Percentiles rank a stretch among this genome's conserved stretches.
Evolutionary conservation across 1,284 basidiomycete species (phyloP).

Genomic region (Moesziomyces sp.): DNA sequence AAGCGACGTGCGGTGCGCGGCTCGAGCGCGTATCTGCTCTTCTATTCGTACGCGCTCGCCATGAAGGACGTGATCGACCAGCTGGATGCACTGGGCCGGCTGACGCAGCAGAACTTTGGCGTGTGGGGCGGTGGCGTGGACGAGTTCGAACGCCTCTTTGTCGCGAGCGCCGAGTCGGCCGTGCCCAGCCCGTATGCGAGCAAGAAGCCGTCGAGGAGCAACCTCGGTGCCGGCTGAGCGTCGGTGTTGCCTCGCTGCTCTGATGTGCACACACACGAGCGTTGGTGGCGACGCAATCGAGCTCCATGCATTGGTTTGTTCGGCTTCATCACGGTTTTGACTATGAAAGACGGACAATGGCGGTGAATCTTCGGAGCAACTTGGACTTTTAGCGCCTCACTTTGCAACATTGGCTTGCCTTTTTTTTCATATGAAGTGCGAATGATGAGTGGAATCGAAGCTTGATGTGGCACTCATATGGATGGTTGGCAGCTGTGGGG

Average conservation of each 20-base stretch:
- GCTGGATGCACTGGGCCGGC: constrained; percentile 45
- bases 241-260: not conserved
- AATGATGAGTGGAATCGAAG: too few species aligned
- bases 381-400: too few species aligned
- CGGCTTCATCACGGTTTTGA: too few species aligned
- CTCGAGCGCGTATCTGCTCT: constrained; percentile 82
- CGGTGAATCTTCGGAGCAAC: too few species aligned
- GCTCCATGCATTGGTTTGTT: too few species aligned
- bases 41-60: constrained; percentile 90
- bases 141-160: constrained; percentile 57
- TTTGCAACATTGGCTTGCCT: too few species aligned
- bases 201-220: constrained; percentile 20
- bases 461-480: too few species aligned
- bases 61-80: constrained; percentile 72
- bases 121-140: constrained; percentile 55
- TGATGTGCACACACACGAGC: too few species aligned
- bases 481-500: too few species aligned
- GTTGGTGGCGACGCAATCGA: too few species aligned
- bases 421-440: too few species aligned
- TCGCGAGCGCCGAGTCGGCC: constrained; percentile 18
- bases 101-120: constrained; percentile 59
- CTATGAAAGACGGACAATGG: too few species aligned
- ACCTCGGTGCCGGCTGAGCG: constrained; percentile 10
- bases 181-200: constrained; percentile 26
- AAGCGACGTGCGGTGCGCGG: constrained; percentile 72